Conservation (phyloP, 257 asterid genomes). For the Oldenlandia corymbosa region DNA sequence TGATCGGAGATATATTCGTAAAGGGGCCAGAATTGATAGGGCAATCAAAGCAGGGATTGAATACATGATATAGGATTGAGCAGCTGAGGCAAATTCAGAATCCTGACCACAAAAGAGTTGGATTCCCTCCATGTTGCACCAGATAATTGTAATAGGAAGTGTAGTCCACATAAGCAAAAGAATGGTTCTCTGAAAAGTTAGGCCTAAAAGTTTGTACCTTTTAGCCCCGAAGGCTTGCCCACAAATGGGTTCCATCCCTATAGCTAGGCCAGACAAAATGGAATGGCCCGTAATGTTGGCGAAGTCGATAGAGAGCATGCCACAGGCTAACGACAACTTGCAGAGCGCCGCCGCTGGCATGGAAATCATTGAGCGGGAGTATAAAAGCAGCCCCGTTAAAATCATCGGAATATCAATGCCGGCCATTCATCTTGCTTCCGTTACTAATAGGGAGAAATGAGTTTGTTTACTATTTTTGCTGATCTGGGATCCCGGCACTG, state of each 20-base stretch:
- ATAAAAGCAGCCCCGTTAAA: constrained; percentile 33
- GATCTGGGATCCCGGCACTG: not conserved
- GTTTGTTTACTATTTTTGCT: not conserved
- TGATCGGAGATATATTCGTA: constrained; percentile 33
- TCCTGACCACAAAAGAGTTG: constrained; percentile 31
- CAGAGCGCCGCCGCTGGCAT: constrained; percentile 42
- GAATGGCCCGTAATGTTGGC: constrained; percentile 43
- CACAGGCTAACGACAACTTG: constrained; percentile 33
- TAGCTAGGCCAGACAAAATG: constrained; percentile 31
- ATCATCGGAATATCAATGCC: constrained; percentile 33
- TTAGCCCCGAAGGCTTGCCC: constrained; percentile 39
- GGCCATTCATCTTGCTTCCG: constrained; percentile 33
- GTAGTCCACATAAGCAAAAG: constrained; percentile 24
- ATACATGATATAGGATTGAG: constrained; percentile 28
- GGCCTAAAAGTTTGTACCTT: constrained; percentile 27
- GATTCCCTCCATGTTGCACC: constrained; percentile 33
- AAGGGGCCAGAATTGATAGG: constrained; percentile 31
- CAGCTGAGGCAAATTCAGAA: constrained; percentile 24
- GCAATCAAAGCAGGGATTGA: constrained; percentile 32
- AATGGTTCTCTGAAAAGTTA: constrained; percentile 29
- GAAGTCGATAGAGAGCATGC: constrained; percentile 33
- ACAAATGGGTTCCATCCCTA: constrained; percentile 48
- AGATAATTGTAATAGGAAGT: constrained; percentile 28
- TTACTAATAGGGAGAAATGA: constrained; percentile 12
- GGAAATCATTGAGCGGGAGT: constrained; percentile 36